Conservation (phyloP, 2,329 filamentous ascomycete species). For the Aspergillus sojae region DNA sequence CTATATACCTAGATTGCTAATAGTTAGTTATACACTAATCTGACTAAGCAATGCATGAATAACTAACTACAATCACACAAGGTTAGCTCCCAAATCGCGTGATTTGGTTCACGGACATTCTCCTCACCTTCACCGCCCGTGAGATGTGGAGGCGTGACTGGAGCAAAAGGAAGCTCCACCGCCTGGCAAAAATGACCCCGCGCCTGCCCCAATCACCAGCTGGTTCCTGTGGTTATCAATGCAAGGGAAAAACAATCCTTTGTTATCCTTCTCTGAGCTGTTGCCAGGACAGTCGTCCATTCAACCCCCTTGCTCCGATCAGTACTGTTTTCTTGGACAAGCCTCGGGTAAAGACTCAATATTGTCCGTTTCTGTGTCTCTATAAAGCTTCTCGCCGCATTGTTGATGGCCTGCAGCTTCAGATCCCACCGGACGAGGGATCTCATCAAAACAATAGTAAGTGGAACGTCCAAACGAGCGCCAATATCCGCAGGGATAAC, state of each 20-base stretch:
- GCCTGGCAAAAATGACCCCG: constrained; percentile 38
- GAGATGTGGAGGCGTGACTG: neutral
- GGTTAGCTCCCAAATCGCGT: neutral
- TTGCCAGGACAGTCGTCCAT: neutral
- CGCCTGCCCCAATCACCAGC: constrained; percentile 26
- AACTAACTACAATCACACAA: too few species aligned
- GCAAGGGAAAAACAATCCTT: constrained; percentile 8
- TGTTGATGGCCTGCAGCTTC: constrained; percentile 5
- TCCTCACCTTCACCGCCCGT: constrained; percentile 17
- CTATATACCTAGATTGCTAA: too few species aligned
- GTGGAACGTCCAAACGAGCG: constrained; percentile 9
- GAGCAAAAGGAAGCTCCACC: constrained; percentile 22
- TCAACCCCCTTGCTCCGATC: neutral
- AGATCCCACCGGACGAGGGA: constrained; percentile 9
- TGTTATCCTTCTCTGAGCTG: constrained; percentile 9
- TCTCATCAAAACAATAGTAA: constrained; percentile 20
- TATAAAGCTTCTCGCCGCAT: neutral
- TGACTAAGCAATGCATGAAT: too few species aligned
- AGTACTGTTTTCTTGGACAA: neutral
- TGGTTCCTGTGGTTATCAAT: constrained; percentile 10
- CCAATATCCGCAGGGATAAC: neutral
- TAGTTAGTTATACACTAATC: too few species aligned
- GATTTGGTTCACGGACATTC: neutral
- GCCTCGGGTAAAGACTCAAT: neutral
- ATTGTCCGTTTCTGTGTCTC: neutral